A percentile compares a stretch with the other conserved stretches of the same genome.
Conservation (phyloP, 257 asterid species). For the Lantana camara region DNA sequence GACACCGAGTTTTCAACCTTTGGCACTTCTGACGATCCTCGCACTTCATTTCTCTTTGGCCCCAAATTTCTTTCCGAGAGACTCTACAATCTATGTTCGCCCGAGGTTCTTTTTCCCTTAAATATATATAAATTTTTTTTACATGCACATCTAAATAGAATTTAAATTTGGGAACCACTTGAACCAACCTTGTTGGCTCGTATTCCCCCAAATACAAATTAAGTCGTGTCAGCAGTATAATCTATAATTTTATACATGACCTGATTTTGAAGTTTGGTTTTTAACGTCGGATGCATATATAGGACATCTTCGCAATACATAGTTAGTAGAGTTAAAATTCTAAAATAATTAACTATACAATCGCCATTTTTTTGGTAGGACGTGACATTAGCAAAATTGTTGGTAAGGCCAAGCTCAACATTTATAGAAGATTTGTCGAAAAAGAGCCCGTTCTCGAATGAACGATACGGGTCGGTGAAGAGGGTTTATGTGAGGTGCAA, state of each 20-base stretch:
- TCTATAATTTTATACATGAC: too few relatives aligned
- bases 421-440: slow-evolving; percentile 42
- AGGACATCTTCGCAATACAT: too few relatives aligned
- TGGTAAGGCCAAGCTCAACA: slow-evolving; percentile 47
- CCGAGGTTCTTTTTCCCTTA: slow-evolving; percentile 38
- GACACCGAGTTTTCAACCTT: slow-evolving; percentile 45
- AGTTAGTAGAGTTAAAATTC: too few relatives aligned
- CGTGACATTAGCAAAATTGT: slow-evolving; percentile 40
- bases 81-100: slow-evolving; percentile 40
- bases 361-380: slow-evolving; percentile 41
- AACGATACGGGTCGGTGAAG: slow-evolving; percentile 54
- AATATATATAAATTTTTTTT: neutral
- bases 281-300: too few relatives aligned
- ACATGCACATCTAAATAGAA: too few relatives aligned
- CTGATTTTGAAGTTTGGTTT: too few relatives aligned
- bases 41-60: slow-evolving; percentile 40
- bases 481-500: slow-evolving; percentile 39
- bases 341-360: neutral
- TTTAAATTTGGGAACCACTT: too few relatives aligned
- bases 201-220: too few relatives aligned
- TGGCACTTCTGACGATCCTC: slow-evolving; percentile 43
- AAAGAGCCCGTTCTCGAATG: slow-evolving; percentile 32
- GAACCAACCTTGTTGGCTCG: too few relatives aligned
- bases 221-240: too few relatives aligned
- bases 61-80: slow-evolving; percentile 35